Base-by-base conservation (phyloP, 2,329 filamentous ascomycete species). In the Spiromastix sp. region DNA sequence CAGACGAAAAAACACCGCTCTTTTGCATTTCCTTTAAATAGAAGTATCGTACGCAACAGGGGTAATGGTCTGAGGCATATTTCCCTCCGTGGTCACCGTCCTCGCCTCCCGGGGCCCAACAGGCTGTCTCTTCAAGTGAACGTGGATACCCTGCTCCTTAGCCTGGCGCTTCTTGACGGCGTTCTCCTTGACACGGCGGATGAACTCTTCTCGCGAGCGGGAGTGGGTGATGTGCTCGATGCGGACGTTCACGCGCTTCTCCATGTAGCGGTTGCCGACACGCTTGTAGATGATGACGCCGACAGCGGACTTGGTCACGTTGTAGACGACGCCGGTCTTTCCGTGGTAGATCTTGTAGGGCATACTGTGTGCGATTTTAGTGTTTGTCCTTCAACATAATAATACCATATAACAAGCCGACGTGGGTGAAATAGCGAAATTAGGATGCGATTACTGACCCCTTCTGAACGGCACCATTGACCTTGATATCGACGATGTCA, bases 251-350 rank as follows among this genome's bases (percentile, higher is more conserved):
- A 98, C 80, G 68, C 91, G 89, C 86, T 98, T 98, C 84, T 98
- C 91, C 67, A 98, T 77, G 80, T 95, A 98, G 62, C 89, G 84
- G 81, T 96, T 91, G 72, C 87, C 86, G 66, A 98, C 91, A 70
- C 93, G 85, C 80, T 94, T 95, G 83, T 93, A 89, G 72, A 98
- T 84, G 72, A 98, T 95, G 68, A 98, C 83, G 60, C 91, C 91
- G 64, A 98, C 86, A 50, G 91, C 84, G 57, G 78, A 83, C 80
- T 95, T 94, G 71, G 89, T 91, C 59, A 98, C 91, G 77, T 98
- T 98, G 84, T 93, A 94, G 71, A 94, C 72, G 59, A 94, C 84
- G 64, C 86, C 86, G 48, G 87, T 94, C 84, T 96, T 96, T 63
- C 89, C 91, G 78, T 96, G 87, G 81, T 93, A 95, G 72, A 94